A percentile compares a stretch with the other conserved stretches of the same genome.
These are phyloP conservation scores for Raddia guianensis DNA, from an alignment of 176 grass and related monocot genomes.

Conservation along the genomic window DNA sequence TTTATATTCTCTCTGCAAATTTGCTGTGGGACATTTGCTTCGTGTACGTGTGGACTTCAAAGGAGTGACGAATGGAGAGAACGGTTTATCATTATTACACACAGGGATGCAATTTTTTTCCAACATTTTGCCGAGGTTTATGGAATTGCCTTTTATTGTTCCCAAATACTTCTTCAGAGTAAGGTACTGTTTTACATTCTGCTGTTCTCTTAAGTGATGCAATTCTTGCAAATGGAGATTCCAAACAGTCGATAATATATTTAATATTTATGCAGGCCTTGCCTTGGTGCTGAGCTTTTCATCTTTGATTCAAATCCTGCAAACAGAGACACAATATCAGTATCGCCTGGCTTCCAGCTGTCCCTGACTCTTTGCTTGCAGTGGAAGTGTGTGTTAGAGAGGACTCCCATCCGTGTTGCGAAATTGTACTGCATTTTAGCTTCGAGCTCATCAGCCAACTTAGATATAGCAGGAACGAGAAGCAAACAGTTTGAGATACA, in stretches of 20 bases:
- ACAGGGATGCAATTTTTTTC: constrained; percentile 61
- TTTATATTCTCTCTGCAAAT: constrained; percentile 56
- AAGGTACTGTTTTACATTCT: constrained; percentile 48
- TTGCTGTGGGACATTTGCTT: constrained; percentile 58
- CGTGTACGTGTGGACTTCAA: constrained; percentile 36
- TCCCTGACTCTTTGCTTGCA: constrained; percentile 75
- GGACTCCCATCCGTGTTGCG: constrained; percentile 19
- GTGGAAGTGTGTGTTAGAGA: constrained; percentile 51
- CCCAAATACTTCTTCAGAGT: constrained; percentile 83
- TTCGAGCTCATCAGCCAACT: constrained; percentile 32
- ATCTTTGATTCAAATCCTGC: constrained; percentile 49
- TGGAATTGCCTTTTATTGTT: constrained; percentile 70
- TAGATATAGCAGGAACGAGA: constrained; percentile 26
- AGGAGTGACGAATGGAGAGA: constrained; percentile 37
- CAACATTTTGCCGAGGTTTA: constrained; percentile 55
- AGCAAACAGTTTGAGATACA: constrained; percentile 45
- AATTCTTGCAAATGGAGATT: not conserved
- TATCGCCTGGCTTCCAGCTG: constrained; percentile 60
- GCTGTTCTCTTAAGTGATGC: not conserved
- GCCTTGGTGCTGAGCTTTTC: constrained; percentile 73
- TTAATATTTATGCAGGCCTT: constrained; percentile 62
- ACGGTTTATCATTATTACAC: constrained; percentile 36
- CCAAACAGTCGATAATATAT: not conserved
- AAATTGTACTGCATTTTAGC: constrained; percentile 69
- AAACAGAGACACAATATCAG: constrained; percentile 51